phyloP scores from a whole-genome alignment of 2,329 filamentous ascomycete species.

The Arthroderma sp. region DNA sequence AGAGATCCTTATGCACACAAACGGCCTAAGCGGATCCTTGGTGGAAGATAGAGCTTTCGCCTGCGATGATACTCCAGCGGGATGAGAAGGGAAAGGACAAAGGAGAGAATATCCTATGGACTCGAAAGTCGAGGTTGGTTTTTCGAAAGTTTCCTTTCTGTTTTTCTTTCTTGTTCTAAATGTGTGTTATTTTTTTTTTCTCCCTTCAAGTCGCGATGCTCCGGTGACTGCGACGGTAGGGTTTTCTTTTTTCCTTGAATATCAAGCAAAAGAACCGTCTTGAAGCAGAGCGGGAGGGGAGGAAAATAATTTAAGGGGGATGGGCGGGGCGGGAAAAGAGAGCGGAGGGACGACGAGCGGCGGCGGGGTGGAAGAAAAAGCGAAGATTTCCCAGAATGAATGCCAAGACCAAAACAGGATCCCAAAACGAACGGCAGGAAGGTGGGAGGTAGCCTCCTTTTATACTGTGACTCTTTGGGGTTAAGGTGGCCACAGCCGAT shows the following conservation, averaged over 20 bases:
- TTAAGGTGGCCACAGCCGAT: slow-evolving; percentile 5
- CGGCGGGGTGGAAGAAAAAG: background rate
- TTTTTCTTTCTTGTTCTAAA: no score
- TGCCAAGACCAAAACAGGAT: slow-evolving; percentile 11
- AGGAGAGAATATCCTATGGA: no score
- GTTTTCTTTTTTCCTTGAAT: background rate
- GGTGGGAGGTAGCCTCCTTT: slow-evolving; percentile 10
- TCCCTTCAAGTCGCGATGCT: no score
- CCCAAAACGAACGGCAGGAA: slow-evolving; percentile 6
- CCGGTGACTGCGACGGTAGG: background rate
- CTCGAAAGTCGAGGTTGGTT: no score
- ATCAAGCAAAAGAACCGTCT: background rate
- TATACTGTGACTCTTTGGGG: slow-evolving; percentile 10
- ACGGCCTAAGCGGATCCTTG: no score
- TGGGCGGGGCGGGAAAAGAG: background rate
- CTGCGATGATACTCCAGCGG: no score
- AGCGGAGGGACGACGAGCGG: background rate
- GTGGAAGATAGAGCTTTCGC: no score
- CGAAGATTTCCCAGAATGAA: slow-evolving; percentile 9
- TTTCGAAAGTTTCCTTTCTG: no score
- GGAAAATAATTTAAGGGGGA: background rate
- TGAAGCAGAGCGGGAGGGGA: background rate
- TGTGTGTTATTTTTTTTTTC: no score
- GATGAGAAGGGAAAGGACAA: no score
- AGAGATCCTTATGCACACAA: no score